Conservation (phyloP, 495 filamentous ascomycete species). For the Aspergillus ellipticus region DNA sequence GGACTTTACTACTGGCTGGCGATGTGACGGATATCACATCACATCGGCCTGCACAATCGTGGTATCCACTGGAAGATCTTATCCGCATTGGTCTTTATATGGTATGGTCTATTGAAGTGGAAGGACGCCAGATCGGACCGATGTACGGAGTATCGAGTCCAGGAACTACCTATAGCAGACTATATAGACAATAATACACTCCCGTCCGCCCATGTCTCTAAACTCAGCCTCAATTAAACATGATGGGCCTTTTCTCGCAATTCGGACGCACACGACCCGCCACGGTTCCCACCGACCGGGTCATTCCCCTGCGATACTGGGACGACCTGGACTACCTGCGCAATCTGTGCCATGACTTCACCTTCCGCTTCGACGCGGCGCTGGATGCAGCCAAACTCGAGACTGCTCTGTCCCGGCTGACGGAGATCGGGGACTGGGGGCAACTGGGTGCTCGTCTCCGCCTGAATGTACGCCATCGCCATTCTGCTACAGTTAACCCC, state of each 20-base stretch:
- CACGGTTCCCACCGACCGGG: conserved; percentile 10
- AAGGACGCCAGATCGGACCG: too few species aligned
- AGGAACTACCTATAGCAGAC: too few species aligned
- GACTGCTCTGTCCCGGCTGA: conserved; percentile 22
- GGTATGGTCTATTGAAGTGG: too few species aligned
- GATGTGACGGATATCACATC: too few species aligned
- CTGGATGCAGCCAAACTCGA: conserved; percentile 41
- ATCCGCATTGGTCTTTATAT: too few species aligned
- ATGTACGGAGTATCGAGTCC: too few species aligned
- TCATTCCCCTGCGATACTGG: conserved; percentile 7
- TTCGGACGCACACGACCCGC: conserved; percentile 1
- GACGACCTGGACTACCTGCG: conserved; percentile 14
- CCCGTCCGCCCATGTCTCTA: too few species aligned
- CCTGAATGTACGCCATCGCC: neutral
- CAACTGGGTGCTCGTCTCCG: neutral
- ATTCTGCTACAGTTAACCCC: too few species aligned
- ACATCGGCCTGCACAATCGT: too few species aligned
- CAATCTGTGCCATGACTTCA: conserved; percentile 5
- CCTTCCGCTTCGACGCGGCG: conserved; percentile 45
- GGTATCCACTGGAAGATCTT: too few species aligned
- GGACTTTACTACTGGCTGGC: too few species aligned
- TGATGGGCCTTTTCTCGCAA: neutral
- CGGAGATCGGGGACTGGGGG: conserved; percentile 9
- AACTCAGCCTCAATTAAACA: neutral
- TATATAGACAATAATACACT: too few species aligned